Base-by-base conservation (phyloP, 2,329 filamentous ascomycete genomes). In the Aureobasidium sp. region DNA sequence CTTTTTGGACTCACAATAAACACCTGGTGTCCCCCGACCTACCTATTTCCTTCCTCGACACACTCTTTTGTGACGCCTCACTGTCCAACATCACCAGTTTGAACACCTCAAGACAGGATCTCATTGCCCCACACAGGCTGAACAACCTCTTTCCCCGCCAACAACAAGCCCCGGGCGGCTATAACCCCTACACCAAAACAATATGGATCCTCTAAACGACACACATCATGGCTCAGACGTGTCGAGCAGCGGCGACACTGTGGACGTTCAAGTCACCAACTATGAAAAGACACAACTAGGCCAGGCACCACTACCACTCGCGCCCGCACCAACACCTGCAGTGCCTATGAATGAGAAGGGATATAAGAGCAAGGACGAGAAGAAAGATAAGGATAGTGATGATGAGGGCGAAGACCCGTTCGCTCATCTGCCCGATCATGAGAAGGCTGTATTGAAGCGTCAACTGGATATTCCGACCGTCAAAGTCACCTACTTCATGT, bases 381-480 rank as follows among this genome's bases (percentile, higher is more conserved):
- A 58, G 27, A 57, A 40, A 22, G 54, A 62, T 19, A 62, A 44
- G 15, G 42, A 52, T 17, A 61, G 39, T 14, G 53, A 59, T 9
- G 62, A 66, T 17, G 58, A 64, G 39, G 66, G 69, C 14, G 57
- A 69, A 14, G 72, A 75, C 65, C 67, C 68, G 1, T 71, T 74
- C 39, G 67, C 66, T 50, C 73, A 75, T 66, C 64, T 76, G 17
- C 73, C 74, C 11, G 71, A 73, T 42, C 70, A 74, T 44, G 74
- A 76, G 63, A 69, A 68, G 17, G 67, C 65, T 3, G 70, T 76
- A 27, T 42, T 76, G 29, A 66, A 67, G 63, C 69, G 67, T 62
- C 78, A 80, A 57, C 62, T 77, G 22, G 71, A 76, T 33, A 74
- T 75, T 19, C 77, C 77, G 1, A 69, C 70, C 1, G 68, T 76